Base-by-base conservation (phyloP, 148 eudicot genomes). In the Pharnaceum exiguum region DNA sequence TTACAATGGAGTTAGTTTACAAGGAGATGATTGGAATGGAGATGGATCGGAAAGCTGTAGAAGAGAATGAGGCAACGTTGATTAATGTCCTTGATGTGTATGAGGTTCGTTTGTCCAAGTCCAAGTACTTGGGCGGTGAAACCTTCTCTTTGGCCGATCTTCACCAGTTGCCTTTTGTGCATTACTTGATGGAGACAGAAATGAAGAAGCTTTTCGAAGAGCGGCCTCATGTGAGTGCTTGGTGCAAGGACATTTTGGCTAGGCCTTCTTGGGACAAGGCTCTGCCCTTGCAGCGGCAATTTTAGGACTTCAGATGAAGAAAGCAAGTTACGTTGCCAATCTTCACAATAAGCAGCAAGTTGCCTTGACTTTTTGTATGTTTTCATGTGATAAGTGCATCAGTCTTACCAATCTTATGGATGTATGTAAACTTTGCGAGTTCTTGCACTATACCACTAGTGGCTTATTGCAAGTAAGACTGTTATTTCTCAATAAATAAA, bases 61-160 rank as follows among this genome's bases (percentile, higher is more conserved):
- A 53, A 24, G 16, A 82, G 52, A 42, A 70, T n/a, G 73, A 66
- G 42, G 62, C 55, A 1, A 77, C 76, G 62, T 37, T 88, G 6
- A 74, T 54, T 8, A 32, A 81, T 59, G 70, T 85, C 39, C 77
- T 88, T 0, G 96, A 88, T 24, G 56, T 88, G 6, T 88, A 84
- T 28, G 96, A 88, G 68, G 60, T 81, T 1, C 86, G 82, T 0
- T 46, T 88, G 63, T 39, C 68, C 0, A 35, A 72, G 17, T 72
- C 81, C 12, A 88, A 82, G 81, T 88, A 85, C 65, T 68, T 88
- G 61, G 86, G 71, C 0, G 93, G 89, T 8, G 89, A 85, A 7
- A 15, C 51, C 15, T 85, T 67, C 67, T 66, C 81, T 27, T 42
- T 88, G 50, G 93, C 63, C 0, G 96, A 88, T 74, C 69, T 88